Conservation (phyloP, 2,329 filamentous ascomycete genomes). For the Verticillium dahliae region DNA sequence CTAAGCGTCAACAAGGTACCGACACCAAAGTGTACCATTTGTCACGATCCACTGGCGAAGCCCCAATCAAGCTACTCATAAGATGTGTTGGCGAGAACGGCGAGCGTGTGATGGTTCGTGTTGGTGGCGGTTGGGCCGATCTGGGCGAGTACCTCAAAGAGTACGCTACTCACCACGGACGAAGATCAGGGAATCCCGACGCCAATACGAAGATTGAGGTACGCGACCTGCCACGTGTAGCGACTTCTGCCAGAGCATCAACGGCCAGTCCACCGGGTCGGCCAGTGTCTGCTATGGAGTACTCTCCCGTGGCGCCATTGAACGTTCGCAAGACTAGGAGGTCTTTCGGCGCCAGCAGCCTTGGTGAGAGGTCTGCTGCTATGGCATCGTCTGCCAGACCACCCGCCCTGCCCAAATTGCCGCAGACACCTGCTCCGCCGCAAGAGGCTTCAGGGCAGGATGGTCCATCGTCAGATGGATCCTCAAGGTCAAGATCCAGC, state of each 20-base stretch:
- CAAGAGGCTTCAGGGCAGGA: conserved; percentile 25
- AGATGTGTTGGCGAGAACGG: conserved; percentile 83
- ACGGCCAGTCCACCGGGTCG: conserved; percentile 27
- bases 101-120: conserved; percentile 94
- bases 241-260: conserved; percentile 12
- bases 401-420: conserved; percentile 20
- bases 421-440: conserved; percentile 36
- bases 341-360: conserved; percentile 30
- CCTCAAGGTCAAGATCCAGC: conserved; percentile 41
- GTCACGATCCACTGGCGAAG: conserved; percentile 72
- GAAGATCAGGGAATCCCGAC: conserved; percentile 45
- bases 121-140: conserved; percentile 97
- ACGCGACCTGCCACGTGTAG: conserved; percentile 36
- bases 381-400: conserved; percentile 15
- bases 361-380: conserved; percentile 7
- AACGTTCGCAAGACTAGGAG: conserved; percentile 47
- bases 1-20: conserved; percentile 47
- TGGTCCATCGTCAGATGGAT: conserved; percentile 34
- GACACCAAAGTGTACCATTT: conserved; percentile 93
- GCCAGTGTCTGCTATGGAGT: conserved; percentile 27
- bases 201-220: conserved; percentile 51
- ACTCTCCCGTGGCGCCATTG: conserved; percentile 40
- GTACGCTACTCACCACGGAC: conserved; percentile 86
- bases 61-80: conserved; percentile 91
- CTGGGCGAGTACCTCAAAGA: conserved; percentile 90